Base-by-base conservation (phyloP, 306 rosid genomes). In the Neltuma alba region DNA sequence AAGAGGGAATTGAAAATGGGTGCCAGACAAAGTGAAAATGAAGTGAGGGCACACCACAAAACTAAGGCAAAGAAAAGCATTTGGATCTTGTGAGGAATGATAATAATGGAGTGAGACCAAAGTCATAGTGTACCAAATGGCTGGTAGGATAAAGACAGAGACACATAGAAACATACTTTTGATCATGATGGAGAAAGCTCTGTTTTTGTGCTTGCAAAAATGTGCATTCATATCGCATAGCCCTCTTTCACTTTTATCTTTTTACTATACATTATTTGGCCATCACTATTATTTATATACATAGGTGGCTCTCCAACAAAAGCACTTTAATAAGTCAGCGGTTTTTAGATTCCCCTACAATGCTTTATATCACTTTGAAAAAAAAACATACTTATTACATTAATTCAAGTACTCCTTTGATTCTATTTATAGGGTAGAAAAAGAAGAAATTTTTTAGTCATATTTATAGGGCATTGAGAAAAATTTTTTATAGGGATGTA, bases 261-360 rank as follows among this genome's bases (percentile, higher is more conserved):
- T 58, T 87, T 86, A 82, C 80, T 76, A 60, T 41, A 66, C 80
- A 79, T 80, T 18, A 48, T 48, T 52, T 52, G 70, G 75, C 83
- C 79, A 71, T 79, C 77, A 64, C 21, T 80, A 25, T 62, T 57
- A 70, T n/a, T n/a, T n/a, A n/a, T n/a, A n/a, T n/a, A n/a, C n/a
- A n/a, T n/a, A n/a, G n/a, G n/a, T n/a, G n/a, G 37, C 9, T 18
- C n/a, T 23, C 7, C 69, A 38, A 50, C 27, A 81, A 83, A 78
- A 86, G 85, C 85, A 63, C 40, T 6, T 15, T 34, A 66, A 65
- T 58, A 88, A 85, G 93, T 91, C 96, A 91, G 89, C 92, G 92
- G 67, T 86, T 57, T 28, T 64, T 38, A 44, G 92, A 91, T 86
- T 85, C 92, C 81, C 76, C 66, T 12, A 28, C 37, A 28, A 27